Evolutionary conservation across 2,329 filamentous ascomycete genomes (phyloP).

Genomic region (Leptoxyphium fumago): DNA sequence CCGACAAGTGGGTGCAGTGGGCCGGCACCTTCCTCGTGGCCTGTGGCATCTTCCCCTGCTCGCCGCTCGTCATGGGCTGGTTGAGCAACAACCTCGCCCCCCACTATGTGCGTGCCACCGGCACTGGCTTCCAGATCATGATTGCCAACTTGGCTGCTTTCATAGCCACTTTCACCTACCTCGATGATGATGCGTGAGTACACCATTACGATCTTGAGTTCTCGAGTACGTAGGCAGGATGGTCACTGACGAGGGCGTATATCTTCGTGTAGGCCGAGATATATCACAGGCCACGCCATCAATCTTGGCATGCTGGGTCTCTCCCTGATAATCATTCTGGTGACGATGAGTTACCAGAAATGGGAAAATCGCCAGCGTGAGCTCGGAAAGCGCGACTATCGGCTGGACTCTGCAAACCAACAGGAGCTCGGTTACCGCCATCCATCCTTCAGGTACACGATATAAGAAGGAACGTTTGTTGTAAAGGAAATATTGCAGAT

Average conservation of each 20-base stretch:
- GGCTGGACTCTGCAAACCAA: constrained; percentile 17
- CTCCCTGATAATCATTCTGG: constrained; percentile 14
- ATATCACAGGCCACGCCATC: constrained; percentile 24
- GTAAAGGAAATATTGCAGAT: no score
- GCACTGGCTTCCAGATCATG: constrained; percentile 22
- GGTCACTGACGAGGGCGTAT: not conserved
- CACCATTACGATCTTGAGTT: not conserved
- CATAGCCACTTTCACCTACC: constrained; percentile 26
- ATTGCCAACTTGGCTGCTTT: constrained; percentile 26
- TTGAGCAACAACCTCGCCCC: constrained; percentile 19
- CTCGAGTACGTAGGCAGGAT: not conserved
- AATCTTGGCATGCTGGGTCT: constrained; percentile 23
- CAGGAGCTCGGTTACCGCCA: constrained; percentile 24
- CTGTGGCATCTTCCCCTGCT: constrained; percentile 15
- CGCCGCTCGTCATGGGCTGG: constrained; percentile 17
- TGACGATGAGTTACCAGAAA: constrained; percentile 20
- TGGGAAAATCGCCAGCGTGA: constrained; percentile 27
- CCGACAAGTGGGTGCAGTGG: constrained; percentile 4
- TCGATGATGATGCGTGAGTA: constrained; percentile 25
- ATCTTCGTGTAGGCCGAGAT: constrained; percentile 17
- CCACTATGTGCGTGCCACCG: constrained; percentile 24
- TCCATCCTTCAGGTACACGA: constrained; percentile 24
- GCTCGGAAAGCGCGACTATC: constrained; percentile 19
- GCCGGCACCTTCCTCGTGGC: constrained; percentile 18
- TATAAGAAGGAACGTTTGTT: not conserved